Base-by-base conservation (phyloP, 768 basidiomycete species). In the Leccinum uliginosum region DNA sequence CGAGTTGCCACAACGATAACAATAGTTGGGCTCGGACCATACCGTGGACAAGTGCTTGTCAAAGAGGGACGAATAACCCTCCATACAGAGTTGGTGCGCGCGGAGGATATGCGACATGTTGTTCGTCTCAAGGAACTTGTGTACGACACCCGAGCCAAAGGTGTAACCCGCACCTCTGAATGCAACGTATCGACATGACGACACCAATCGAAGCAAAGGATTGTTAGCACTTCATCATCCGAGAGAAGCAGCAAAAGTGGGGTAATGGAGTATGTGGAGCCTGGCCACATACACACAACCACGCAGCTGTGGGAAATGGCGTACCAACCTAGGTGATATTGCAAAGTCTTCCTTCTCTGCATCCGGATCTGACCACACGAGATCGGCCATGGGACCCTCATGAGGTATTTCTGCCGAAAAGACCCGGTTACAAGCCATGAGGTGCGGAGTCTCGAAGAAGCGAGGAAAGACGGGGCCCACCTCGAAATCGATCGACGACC, bases 331-430 rank as follows among this genome's bases (percentile, higher is more conserved):
- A 55, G 96, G 96, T 58, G 94, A 97, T 74, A 99, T 98, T 27
- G 97, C 96, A 70, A 98, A 99, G 67, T 98, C 97, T 71, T 98
- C 97, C 72, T 98, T 99, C 73, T 99, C 97, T 35, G 93, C 85
- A 75, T 99, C 97, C 34, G 97, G 97, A 81, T 99, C 97, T 46
- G 95, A 98, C 97, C 97, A 99, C 2, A 99, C 97, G 27, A 99
- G 82, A 80, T 99, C 97, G 12, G 96, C 96, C 94, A 99, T 98
- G 26, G 97, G 96, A 4, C 97, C 97, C 73, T 99, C 97, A 65
- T 98, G 97, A 44, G 97, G 97, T 57, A 99, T 98, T 78, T 99
- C 97, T 94, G 67, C 57, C 56, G 51, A 51, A 50, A 21, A 0
- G 53, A 45, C 10, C 45, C 65, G 21, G 55, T 59, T 47, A 50